A percentile compares a stretch with the other conserved stretches of the same genome.
Evolutionary conservation across 2,329 filamentous ascomycete species (phyloP).

Genomic region (Aschersonia sp.): DNA sequence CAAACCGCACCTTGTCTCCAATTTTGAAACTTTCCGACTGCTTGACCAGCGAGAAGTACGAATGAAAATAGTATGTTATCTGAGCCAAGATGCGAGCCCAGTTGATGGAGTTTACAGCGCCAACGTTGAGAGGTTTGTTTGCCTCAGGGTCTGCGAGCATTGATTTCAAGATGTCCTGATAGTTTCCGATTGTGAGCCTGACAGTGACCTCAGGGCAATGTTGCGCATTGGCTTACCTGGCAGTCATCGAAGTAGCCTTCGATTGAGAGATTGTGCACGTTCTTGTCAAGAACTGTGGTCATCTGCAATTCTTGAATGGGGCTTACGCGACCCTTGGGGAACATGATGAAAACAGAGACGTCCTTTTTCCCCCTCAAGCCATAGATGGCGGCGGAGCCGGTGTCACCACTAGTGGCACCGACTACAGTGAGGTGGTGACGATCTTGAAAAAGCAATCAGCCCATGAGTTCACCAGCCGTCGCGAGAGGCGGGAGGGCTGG

Average conservation of each 20-base stretch:
- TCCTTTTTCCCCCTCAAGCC: conserved; percentile 92
- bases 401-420: conserved; percentile 76
- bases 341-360: conserved; percentile 88
- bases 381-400: conserved; percentile 90
- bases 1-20: conserved; percentile 62
- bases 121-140: conserved; percentile 71
- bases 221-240: conserved; percentile 38
- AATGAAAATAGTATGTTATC: conserved; percentile 92
- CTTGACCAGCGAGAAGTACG: conserved; percentile 70
- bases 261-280: conserved; percentile 85
- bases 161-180: conserved; percentile 77
- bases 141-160: conserved; percentile 76
- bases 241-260: conserved; percentile 93
- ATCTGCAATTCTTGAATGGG: conserved; percentile 94
- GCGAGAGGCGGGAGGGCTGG: neutral
- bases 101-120: conserved; percentile 94
- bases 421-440: conserved; percentile 75
- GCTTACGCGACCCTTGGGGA: conserved; percentile 80
- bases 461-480: neutral
- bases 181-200: neutral
- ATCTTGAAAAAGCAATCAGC: conserved; percentile 22
- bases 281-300: conserved; percentile 81
- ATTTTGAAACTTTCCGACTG: conserved; percentile 44
- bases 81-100: conserved; percentile 91
- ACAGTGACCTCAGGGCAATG: neutral